phyloP scores from a whole-genome alignment of 2,329 filamentous ascomycete genomes.

The Aspergillus eucalypticola region DNA sequence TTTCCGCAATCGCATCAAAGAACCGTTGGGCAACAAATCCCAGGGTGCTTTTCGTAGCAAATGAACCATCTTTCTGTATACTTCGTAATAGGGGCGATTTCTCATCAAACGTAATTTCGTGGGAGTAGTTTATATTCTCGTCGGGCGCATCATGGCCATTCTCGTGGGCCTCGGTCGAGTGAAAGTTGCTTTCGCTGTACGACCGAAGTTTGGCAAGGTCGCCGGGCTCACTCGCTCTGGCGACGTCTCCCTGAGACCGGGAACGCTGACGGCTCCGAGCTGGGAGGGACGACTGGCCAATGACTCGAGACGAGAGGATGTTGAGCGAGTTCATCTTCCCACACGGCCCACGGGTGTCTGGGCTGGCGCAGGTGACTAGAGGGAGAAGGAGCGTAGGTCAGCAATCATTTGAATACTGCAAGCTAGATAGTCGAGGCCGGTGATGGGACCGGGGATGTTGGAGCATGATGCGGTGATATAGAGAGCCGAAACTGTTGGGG shows the following conservation, averaged over 20 bases:
- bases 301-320: conserved; percentile 83
- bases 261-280: conserved; percentile 53
- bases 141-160: background rate
- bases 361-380: conserved; percentile 39
- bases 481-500: conserved; percentile 7
- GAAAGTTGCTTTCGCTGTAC: conserved; percentile 45
- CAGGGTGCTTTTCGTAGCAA: conserved; percentile 41
- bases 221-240: conserved; percentile 31
- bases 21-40: conserved; percentile 67
- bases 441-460: conserved; percentile 18
- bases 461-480: conserved; percentile 14
- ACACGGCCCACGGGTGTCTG: conserved; percentile 49
- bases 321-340: conserved; percentile 94
- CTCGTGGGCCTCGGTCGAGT: conserved; percentile 29
- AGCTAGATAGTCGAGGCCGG: conserved; percentile 4
- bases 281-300: conserved; percentile 58
- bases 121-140: conserved; percentile 30
- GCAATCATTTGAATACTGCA: conserved; percentile 9
- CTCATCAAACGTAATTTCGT: conserved; percentile 55
- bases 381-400: conserved; percentile 21
- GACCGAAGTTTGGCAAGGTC: conserved; percentile 44
- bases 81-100: conserved; percentile 66
- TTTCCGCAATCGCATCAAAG: conserved; percentile 69
- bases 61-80: conserved; percentile 37
- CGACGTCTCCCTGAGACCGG: conserved; percentile 53